Evolutionary conservation across 805 yeast genomes (phyloP).

Genomic region (Myxozyma sirexii): DNA sequence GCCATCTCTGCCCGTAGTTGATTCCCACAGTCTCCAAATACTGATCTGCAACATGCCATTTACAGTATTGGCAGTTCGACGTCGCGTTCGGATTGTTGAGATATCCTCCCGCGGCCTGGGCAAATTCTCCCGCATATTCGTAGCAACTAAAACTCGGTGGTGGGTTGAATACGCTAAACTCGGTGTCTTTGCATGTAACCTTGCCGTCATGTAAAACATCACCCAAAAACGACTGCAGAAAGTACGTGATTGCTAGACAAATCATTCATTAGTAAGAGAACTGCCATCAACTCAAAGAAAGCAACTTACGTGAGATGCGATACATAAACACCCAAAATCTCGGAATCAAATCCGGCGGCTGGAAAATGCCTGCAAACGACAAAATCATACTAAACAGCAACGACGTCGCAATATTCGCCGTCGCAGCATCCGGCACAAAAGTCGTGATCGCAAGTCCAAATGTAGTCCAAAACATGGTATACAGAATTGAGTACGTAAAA

Average conservation of each 20-base stretch:
- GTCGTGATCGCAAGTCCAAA: slow-evolving; percentile 60
- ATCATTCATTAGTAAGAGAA: slow-evolving; percentile 47
- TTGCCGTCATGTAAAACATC: slow-evolving; percentile 53
- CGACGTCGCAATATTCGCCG: slow-evolving; percentile 64
- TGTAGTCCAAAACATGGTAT: slow-evolving; percentile 55
- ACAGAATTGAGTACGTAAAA: slow-evolving; percentile 53
- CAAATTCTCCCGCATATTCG: slow-evolving; percentile 52
- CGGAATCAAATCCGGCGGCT: slow-evolving; percentile 62
- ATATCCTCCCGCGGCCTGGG: slow-evolving; percentile 43
- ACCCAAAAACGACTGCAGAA: slow-evolving; percentile 58
- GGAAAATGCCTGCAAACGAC: slow-evolving; percentile 71
- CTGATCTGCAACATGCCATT: slow-evolving; percentile 17
- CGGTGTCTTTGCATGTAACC: slow-evolving; percentile 54
- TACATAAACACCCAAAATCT: slow-evolving; percentile 86
- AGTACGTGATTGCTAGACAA: slow-evolving; percentile 57
- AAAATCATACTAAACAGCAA: slow-evolving; percentile 60
- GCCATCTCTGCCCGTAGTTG: slow-evolving; percentile 58
- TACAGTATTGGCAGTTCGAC: slow-evolving; percentile 32
- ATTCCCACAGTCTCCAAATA: slow-evolving; percentile 44
- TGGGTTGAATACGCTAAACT: slow-evolving; percentile 54
- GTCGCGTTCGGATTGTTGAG: slow-evolving; percentile 36
- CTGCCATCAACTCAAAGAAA: slow-evolving; percentile 34
- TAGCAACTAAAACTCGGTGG: slow-evolving; percentile 61
- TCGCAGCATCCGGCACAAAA: slow-evolving; percentile 64
- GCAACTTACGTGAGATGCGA: slow-evolving; percentile 54